A percentile compares a stretch with the other conserved stretches of the same genome.
Evolutionary conservation across 192 early-diverging fungal species (phyloP).

Genomic region (Podila epigama): DNA sequence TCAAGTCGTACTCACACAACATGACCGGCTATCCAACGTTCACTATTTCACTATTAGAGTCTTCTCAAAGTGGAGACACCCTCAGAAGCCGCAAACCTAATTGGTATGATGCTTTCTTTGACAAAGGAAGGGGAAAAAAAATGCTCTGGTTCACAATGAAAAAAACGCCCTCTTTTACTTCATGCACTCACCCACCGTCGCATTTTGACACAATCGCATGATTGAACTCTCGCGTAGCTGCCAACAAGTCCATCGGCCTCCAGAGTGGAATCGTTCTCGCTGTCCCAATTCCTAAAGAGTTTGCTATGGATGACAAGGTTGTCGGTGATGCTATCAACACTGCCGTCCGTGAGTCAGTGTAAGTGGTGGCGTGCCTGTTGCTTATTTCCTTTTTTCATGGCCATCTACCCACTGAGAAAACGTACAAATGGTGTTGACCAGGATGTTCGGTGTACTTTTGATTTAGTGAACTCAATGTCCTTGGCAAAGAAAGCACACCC

Average conservation of each 20-base stretch:
- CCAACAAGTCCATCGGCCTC: slow-evolving; percentile 70
- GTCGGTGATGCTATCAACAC: slow-evolving; percentile 77
- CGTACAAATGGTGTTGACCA: background rate
- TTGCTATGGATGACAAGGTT: slow-evolving; percentile 62
- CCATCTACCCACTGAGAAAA: too few species aligned
- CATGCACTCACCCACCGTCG: too few species aligned
- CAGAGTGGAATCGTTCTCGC: slow-evolving; percentile 85
- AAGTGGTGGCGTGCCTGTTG: slow-evolving; percentile 4
- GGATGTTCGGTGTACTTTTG: background rate
- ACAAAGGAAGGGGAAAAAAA: too few species aligned
- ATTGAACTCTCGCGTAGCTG: slow-evolving; percentile 48
- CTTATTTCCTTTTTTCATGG: background rate
- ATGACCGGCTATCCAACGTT: background rate
- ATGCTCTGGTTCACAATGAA: too few species aligned
- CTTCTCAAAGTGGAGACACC: slow-evolving; percentile 59
- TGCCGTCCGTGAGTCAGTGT: slow-evolving; percentile 77
- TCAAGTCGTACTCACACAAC: too few species aligned
- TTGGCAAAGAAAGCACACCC: slow-evolving; percentile 92
- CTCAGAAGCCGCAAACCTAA: slow-evolving; percentile 61
- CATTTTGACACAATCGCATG: too few species aligned
- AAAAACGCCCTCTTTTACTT: too few species aligned
- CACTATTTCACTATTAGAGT: slow-evolving; percentile 39
- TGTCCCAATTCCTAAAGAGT: slow-evolving; percentile 83
- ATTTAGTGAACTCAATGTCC: slow-evolving; percentile 63
- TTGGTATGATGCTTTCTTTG: too few species aligned